Evolutionary conservation across 2,329 filamentous ascomycete genomes (phyloP), one percentile per base, ranked within the genome.

Genomic region (Monilinia laxa): DNA sequence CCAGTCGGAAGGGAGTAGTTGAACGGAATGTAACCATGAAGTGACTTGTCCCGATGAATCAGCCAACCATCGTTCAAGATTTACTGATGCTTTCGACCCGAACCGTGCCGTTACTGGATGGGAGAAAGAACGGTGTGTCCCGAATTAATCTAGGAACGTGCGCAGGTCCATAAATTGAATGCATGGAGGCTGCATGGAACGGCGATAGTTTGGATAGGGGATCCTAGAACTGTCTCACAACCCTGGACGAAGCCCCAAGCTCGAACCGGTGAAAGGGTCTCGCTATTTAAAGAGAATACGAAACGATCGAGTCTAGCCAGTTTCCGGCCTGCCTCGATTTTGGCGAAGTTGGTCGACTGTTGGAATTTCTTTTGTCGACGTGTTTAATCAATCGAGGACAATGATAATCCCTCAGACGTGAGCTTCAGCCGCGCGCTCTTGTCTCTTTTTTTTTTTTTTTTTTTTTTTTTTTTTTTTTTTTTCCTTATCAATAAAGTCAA

Each of bases 131-230:
- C 11, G 18, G 42, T 31, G 51, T 35, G 42, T 31, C 45, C 54
- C 53, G 53, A 59, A 59, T 51, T 38, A 49, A 58, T 38, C 20
- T 28, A 25, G 62, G 62, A 65, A 52, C 62, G 62, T 65, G 62
- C 58, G 62, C 62, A 59, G 54, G 53, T 65, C 62, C 54, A 42
- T 28, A 58, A 59, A 65, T 59, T 65, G 62, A 54, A 54, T 59
- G 42, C 62, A 58, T 31, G 35, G 62, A 64, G 62, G 62, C 62
- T 64, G 54, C 62, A 65, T 59, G 53, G 62, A 65, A 58, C 62
- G 62, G 42, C 23, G 62, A 52, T 51, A n/a, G 62, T 40, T 20
- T 51, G 40, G 53, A 25, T 40, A 42, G 40, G 62, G 42, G 31
- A 7, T 18, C 62, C 62, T 49, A 35, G 62, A 42, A 49, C 20